Evolutionary conservation across 78 protist species (phyloP).

Genomic region (Abeoforma whisleri): DNA sequence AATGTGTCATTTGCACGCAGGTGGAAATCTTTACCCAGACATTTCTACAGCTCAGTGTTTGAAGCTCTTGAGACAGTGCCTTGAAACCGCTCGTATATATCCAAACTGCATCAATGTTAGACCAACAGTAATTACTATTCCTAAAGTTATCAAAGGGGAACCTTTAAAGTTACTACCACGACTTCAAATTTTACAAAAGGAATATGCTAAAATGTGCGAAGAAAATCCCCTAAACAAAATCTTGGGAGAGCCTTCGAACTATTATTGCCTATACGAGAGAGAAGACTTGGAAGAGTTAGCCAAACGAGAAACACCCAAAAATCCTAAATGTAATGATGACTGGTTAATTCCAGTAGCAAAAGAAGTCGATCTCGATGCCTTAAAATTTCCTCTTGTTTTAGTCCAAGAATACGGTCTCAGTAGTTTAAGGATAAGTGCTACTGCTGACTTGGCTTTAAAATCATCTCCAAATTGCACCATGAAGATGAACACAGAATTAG

Average conservation of each 20-base stretch:
- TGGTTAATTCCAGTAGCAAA: not conserved
- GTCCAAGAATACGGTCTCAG: slow-evolving; percentile 18
- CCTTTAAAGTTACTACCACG: slow-evolving; percentile 5
- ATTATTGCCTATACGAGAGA: not conserved
- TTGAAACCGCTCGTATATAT: slow-evolving; percentile 21
- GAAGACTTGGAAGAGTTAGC: slow-evolving; percentile 16
- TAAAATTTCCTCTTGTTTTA: slow-evolving; percentile 1
- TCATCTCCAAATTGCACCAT: not conserved
- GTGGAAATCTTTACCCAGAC: slow-evolving; percentile 13
- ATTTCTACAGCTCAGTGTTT: not conserved
- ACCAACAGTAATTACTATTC: slow-evolving; percentile 18
- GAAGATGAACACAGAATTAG: not conserved
- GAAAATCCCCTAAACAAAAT: slow-evolving; percentile 20
- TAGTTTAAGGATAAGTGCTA: not conserved
- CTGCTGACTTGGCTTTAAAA: slow-evolving; percentile 21
- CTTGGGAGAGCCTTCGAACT: slow-evolving; percentile 7
- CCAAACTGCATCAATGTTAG: slow-evolving; percentile 27
- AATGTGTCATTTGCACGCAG: slow-evolving; percentile 34
- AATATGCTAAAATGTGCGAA: not conserved
- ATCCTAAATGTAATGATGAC: slow-evolving; percentile 4
- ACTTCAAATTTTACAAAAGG: not conserved
- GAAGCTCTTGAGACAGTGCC: slow-evolving; percentile 2
- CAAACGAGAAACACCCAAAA: not conserved
- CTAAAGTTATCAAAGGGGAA: not conserved
- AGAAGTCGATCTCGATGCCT: not conserved